phyloP scores from a whole-genome alignment of 257 asterid genomes.

The Solanum gracilifrons region DNA sequence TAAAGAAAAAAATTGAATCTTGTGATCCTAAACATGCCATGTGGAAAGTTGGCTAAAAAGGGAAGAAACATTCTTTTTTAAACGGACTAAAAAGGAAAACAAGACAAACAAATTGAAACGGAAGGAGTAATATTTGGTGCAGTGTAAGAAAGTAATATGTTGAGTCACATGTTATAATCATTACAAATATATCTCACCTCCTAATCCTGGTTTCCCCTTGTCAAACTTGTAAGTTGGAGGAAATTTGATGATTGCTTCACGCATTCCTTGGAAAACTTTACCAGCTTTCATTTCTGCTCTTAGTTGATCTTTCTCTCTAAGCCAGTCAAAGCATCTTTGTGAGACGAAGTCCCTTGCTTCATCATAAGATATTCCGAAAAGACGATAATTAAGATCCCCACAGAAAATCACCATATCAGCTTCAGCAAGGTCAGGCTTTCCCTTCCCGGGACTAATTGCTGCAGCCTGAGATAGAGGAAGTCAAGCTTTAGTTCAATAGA shows the following conservation, averaged over 20 bases:
- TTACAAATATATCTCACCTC: slow-evolving; percentile 39
- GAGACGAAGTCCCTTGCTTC: slow-evolving; percentile 98
- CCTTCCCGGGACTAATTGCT: slow-evolving; percentile 41
- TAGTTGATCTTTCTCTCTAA: slow-evolving; percentile 85
- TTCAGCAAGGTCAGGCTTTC: slow-evolving; percentile 85
- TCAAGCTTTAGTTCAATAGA: background rate
- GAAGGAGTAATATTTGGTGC: background rate
- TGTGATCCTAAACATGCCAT: background rate
- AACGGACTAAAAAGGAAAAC: background rate
- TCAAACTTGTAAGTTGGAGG: slow-evolving; percentile 98
- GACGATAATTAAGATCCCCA: slow-evolving; percentile 93
- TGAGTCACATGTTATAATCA: background rate
- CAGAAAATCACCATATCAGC: slow-evolving; percentile 77
- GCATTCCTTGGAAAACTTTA: slow-evolving; percentile 94
- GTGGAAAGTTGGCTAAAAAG: background rate
- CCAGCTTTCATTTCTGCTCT: slow-evolving; percentile 93
- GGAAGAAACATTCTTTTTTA: background rate
- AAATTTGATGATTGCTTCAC: slow-evolving; percentile 81
- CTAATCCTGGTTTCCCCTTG: slow-evolving; percentile 81
- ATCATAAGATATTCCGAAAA: slow-evolving; percentile 89
- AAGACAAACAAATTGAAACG: background rate
- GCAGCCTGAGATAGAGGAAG: slow-evolving; percentile 22
- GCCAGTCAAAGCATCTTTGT: slow-evolving; percentile 99
- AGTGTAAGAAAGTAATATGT: background rate
- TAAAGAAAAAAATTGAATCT: background rate